These are phyloP conservation scores for Zygosaccharomyces bisporus DNA, from an alignment of 805 yeast genomes.

Conservation along the genomic window DNA sequence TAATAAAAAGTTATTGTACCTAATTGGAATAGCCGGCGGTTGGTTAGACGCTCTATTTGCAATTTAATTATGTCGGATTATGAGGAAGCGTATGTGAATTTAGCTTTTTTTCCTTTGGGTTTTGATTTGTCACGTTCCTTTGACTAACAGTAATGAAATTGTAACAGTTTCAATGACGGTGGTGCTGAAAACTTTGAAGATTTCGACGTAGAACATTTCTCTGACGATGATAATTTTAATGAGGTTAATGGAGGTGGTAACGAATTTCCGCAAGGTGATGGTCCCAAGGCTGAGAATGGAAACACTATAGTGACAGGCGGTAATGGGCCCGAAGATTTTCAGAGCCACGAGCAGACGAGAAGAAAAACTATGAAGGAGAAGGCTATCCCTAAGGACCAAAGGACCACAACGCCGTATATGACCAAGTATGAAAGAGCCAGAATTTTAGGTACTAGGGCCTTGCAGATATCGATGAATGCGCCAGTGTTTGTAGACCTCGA, in stretches of 20 bases:
- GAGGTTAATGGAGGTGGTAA: conserved; percentile 33
- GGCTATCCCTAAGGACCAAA: conserved; percentile 82
- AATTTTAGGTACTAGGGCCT: conserved; percentile 93
- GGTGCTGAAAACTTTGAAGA: conserved; percentile 69
- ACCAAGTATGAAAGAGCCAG: conserved; percentile 98
- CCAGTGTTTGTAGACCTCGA: conserved; percentile 97
- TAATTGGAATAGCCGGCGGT: background rate
- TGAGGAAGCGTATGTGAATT: conserved; percentile 43
- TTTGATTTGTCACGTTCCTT: conserved; percentile 1
- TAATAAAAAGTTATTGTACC: conserved; percentile 1
- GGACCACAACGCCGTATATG: conserved; percentile 98
- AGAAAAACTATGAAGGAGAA: conserved; percentile 69
- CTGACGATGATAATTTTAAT: conserved; percentile 59
- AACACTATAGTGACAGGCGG: conserved; percentile 70
- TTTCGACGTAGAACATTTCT: conserved; percentile 79
- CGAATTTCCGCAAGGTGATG: conserved; percentile 36
- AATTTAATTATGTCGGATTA: conserved; percentile 47
- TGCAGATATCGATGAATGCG: conserved; percentile 97
- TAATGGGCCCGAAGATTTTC: conserved; percentile 53
- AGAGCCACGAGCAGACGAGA: conserved; percentile 37
- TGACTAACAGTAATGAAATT: background rate
- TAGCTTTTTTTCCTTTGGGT: background rate
- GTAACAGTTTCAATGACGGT: conserved; percentile 58
- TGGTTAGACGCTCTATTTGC: background rate
- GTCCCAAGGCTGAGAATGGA: conserved; percentile 55